Base-by-base conservation (phyloP, 108 stramenopile genomes). In the Nitzschia sp. region DNA sequence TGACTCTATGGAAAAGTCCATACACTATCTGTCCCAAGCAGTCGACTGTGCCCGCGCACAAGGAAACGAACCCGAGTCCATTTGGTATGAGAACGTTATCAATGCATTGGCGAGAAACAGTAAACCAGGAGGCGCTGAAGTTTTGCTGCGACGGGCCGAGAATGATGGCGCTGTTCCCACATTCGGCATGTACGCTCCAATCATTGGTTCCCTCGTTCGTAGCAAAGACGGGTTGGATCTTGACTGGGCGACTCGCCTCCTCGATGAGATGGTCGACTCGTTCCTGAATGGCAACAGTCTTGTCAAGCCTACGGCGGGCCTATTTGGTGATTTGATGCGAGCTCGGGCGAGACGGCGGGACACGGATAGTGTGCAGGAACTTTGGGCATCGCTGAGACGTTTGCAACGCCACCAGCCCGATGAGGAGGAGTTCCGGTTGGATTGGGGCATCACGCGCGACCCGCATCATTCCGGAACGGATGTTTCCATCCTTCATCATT, bases 401-500 rank as follows among this genome's bases (percentile, higher is more conserved):
- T 9, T 66, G 1, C 64, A 66, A 31, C 38, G 38, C 15, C 15
- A 42, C 38, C 11, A 42, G 8, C 38, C 38, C 15, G 38, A 8
- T 42, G 8, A 11, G 38, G 11, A 42, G 15, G 38, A 42, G 8
- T n/a, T n/a, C n/a, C n/a, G n/a, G 38, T 11, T 42, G 15, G 11
- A 15, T 42, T 42, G 38, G 11, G 38, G 11, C 38, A 8, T 15
- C 38, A 42, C 15, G 15, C 38, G 8, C 38, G 38, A 42, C 15
- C 15, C 15, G 8, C 57, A 13, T 19, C 9, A 18, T 31, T 23
- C 30, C 9, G 49, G n/a, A 30, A 11, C 31, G 21, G 49, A 66
- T 8, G 30, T 46, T 66, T 49, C 64, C 30, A 66, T 66, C 18
- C 34, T 66, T n/a, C 49, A 53, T 23, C 47, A 66, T 53, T 35